Evolutionary conservation across 2,329 filamentous ascomycete genomes (phyloP), one percentile per base, ranked within the genome.

Genomic region (Botryosphaeria dothidea): DNA sequence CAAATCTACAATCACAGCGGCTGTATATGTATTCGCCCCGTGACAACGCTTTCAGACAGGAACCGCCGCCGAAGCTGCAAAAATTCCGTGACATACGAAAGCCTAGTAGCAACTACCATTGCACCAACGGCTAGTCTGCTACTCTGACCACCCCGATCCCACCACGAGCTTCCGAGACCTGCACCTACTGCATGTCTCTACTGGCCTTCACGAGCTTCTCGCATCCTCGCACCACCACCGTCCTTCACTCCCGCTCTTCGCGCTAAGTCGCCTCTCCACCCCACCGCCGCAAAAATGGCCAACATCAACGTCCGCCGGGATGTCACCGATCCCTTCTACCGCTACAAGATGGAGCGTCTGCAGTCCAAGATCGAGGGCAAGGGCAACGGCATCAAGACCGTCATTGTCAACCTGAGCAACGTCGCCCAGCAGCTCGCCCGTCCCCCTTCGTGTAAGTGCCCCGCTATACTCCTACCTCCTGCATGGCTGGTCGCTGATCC

Each of bases 321-420:
- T 91, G 90, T 97, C 84, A 90, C 90, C 85, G 95, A 99, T 84
- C 91, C 91, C 83, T 99, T 97, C 89, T 99, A 99, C 85, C 95
- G 95, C 81, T 99, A 99, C 90, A 99, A 99, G 89, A 99, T 99
- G 95, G 95, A 98, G 85, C 90, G 89, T 74, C 85, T 99, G 78
- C 92, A 96, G 86, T 97, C 95, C 80, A 99, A 99, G 87, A 96
- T 99, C 74, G 95, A 99, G 84, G 95, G 95, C 83, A 99, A 99
- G 83, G 95, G 95, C 72, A 99, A 99, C 84, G 95, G 95, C 78
- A 99, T 99, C 88, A 99, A 99, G 86, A 99, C 80, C 74, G 95
- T 99, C 76, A 90, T 99, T 73, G 92, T 96, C 86, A 99, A 99
- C 82, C 83, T 99, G 77, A 92, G 89, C 86, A 96, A 92, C 77